Percentiles rank a stretch among this genome's conserved stretches.
Conservation (phyloP, 768 basidiomycete species). For the Auricularia cornea region DNA sequence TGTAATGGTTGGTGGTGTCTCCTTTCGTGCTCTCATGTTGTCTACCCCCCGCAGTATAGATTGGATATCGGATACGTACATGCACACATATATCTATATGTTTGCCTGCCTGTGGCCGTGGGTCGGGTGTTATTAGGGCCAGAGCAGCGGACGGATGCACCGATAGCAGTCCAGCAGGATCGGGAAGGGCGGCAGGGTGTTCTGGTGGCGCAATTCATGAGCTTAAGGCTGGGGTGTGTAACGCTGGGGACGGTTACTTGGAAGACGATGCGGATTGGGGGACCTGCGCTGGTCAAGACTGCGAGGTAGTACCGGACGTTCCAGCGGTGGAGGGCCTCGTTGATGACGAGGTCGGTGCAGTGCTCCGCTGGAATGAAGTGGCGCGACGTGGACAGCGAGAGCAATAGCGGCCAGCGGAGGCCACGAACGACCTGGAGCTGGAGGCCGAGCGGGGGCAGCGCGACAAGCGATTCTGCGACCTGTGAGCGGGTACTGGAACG, state of each 20-base stretch:
- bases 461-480: constrained; percentile 55
- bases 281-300: constrained; percentile 13
- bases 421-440: constrained; percentile 69
- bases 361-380: constrained; percentile 51
- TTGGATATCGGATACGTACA: neutral
- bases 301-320: constrained; percentile 61
- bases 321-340: constrained; percentile 68
- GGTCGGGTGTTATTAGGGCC: constrained; percentile 16
- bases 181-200: constrained; percentile 53
- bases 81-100: too few relatives aligned
- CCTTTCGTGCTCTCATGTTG: neutral
- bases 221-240: neutral
- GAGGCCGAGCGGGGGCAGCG: constrained; percentile 59
- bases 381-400: constrained; percentile 26
- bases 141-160: constrained; percentile 37
- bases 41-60: neutral
- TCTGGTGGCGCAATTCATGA: constrained; percentile 29
- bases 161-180: constrained; percentile 53
- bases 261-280: constrained; percentile 26
- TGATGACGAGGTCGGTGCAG: constrained; percentile 58
- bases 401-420: constrained; percentile 24
- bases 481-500: neutral
- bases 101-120: too few relatives aligned
- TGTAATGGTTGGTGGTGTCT: neutral
- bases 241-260: neutral